phyloP scores from a whole-genome alignment of 2,329 filamentous ascomycete species.

The Fusarium staphyleae region DNA sequence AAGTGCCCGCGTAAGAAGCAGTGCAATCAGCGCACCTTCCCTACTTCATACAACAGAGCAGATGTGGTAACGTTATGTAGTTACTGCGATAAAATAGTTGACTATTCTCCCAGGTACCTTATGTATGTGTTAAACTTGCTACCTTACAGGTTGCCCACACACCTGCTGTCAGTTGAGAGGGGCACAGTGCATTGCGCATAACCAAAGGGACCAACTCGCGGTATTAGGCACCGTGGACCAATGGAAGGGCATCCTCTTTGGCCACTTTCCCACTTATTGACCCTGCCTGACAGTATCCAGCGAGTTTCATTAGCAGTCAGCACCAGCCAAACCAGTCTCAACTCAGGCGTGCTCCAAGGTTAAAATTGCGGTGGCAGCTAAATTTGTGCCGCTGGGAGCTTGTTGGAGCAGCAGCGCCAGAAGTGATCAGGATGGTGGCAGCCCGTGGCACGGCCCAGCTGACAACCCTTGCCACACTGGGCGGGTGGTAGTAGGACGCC shows the following conservation, averaged over 20 bases:
- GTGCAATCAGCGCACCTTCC: not conserved
- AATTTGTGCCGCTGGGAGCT: slow-evolving; percentile 26
- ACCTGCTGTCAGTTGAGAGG: too few relatives aligned
- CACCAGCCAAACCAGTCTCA: slow-evolving; percentile 17
- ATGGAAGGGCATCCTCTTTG: not conserved
- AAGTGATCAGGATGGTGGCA: slow-evolving; percentile 19
- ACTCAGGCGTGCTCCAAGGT: slow-evolving; percentile 21
- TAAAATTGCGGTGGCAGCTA: slow-evolving; percentile 40
- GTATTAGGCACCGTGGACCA: not conserved
- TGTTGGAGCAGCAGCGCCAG: slow-evolving; percentile 22
- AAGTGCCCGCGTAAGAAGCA: slow-evolving; percentile 20
- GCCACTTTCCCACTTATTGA: slow-evolving; percentile 10
- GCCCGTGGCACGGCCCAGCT: slow-evolving; percentile 20
- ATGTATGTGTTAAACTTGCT: too few relatives aligned
- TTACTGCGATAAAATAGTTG: too few relatives aligned
- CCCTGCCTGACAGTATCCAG: slow-evolving; percentile 4
- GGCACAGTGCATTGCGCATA: slow-evolving; percentile 18
- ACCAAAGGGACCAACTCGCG: slow-evolving; percentile 12
- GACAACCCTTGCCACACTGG: slow-evolving; percentile 29
- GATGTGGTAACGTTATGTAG: too few relatives aligned
- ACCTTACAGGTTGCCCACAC: too few relatives aligned
- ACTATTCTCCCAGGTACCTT: too few relatives aligned
- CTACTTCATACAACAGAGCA: too few relatives aligned
- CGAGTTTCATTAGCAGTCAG: slow-evolving; percentile 6
- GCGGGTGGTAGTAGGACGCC: slow-evolving; percentile 14